Evolutionary conservation across 2,329 filamentous ascomycete genomes (phyloP).

Genomic region (Mariannaea sp.): DNA sequence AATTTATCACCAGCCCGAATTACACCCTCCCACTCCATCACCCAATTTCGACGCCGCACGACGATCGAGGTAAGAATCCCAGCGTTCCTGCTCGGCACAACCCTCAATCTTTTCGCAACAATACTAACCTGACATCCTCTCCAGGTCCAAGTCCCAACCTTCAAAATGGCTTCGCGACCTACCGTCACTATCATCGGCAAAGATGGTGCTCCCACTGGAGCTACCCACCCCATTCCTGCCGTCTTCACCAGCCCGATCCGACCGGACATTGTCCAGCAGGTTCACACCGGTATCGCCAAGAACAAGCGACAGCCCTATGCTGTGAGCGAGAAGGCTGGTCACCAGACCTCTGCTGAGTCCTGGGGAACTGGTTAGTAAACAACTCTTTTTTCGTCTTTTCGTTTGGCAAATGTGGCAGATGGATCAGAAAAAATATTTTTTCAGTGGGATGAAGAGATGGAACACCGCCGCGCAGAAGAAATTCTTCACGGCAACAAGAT

Average conservation of each 20-base stretch:
- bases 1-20: constrained; percentile 44
- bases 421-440: constrained; percentile 24
- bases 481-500: too few relatives aligned
- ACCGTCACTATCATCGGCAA: constrained; percentile 97
- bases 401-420: constrained; percentile 11
- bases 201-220: constrained; percentile 89
- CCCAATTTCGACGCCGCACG: constrained; percentile 47
- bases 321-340: constrained; percentile 99
- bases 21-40: constrained; percentile 42
- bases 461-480: not conserved
- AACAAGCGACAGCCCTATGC: constrained; percentile 99
- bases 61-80: constrained; percentile 46
- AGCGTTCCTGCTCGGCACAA: constrained; percentile 19
- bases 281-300: constrained; percentile 99
- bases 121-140: constrained; percentile 29
- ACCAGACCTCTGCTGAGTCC: constrained; percentile 99
- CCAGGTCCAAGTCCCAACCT: constrained; percentile 46
- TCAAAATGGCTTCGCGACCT: constrained; percentile 91
- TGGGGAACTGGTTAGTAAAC: constrained; percentile 92
- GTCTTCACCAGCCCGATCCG: constrained; percentile 98
- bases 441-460: constrained; percentile 23
- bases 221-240: constrained; percentile 89
- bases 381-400: constrained; percentile 22
- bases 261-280: constrained; percentile 97
- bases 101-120: constrained; percentile 10